phyloP scores from a whole-genome alignment of 2,329 filamentous ascomycete genomes.

The Cladophialophora psammophila region DNA sequence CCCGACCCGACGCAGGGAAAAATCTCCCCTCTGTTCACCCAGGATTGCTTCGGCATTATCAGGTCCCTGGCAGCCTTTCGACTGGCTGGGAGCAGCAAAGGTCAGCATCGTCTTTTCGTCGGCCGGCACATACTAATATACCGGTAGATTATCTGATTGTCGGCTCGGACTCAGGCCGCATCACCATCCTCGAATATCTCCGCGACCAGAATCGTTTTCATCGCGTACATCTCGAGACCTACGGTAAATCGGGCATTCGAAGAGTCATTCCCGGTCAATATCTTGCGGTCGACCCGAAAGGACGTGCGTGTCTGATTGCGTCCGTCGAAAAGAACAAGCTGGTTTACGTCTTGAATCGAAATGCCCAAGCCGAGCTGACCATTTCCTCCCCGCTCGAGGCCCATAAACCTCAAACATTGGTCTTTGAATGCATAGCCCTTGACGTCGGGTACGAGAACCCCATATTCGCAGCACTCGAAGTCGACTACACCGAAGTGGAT shows the following conservation, averaged over 20 bases:
- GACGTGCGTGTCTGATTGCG: conserved; percentile 90
- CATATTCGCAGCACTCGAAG: conserved; percentile 91
- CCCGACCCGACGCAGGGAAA: conserved; percentile 86
- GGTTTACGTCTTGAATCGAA: conserved; percentile 96
- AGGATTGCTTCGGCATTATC: conserved; percentile 96
- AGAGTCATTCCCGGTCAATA: conserved; percentile 96
- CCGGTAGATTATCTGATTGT: conserved; percentile 89
- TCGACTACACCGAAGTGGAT: conserved; percentile 90
- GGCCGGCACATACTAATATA: conserved; percentile 21
- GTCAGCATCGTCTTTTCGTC: conserved; percentile 58
- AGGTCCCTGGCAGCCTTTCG: conserved; percentile 87
- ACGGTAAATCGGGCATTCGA: conserved; percentile 93
- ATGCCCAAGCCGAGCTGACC: conserved; percentile 90
- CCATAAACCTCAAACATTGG: conserved; percentile 88
- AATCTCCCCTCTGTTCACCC: conserved; percentile 82
- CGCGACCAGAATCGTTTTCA: conserved; percentile 86
- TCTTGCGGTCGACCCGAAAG: conserved; percentile 92
- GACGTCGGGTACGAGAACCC: conserved; percentile 98
- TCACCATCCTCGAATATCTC: conserved; percentile 91
- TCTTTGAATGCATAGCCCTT: conserved; percentile 84
- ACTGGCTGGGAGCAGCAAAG: conserved; percentile 92
- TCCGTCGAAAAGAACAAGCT: conserved; percentile 99
- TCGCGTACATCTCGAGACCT: conserved; percentile 93
- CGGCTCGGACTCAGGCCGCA: conserved; percentile 92
- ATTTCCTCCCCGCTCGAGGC: conserved; percentile 98